These are phyloP conservation scores for Coniferiporia weirii DNA, from an alignment of 1,284 basidiomycete genomes.

Conservation along the genomic window DNA sequence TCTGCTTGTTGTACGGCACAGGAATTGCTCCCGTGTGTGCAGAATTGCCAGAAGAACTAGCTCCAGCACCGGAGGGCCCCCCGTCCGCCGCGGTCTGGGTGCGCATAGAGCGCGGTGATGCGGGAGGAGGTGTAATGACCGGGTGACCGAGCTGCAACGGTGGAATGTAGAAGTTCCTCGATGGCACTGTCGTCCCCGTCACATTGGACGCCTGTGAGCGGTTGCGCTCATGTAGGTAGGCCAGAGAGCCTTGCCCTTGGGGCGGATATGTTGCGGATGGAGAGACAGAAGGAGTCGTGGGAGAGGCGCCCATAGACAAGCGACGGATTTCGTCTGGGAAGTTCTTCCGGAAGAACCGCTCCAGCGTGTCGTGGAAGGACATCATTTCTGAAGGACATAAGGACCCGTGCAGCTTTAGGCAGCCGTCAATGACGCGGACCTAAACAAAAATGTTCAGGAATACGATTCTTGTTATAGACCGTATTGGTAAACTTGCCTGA, in stretches of 20 bases:
- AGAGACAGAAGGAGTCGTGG: conserved; percentile 23
- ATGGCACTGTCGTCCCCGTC: conserved; percentile 28
- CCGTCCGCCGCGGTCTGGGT: conserved; percentile 21
- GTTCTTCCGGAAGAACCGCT: conserved; percentile 85
- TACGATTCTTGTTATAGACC: neutral
- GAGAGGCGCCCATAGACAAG: conserved; percentile 41
- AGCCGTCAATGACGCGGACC: conserved; percentile 78
- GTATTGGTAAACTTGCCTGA: conserved; percentile 48
- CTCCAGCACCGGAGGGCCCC: conserved; percentile 20
- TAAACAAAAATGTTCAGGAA: conserved; percentile 29
- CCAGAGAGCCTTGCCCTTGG: conserved; percentile 38
- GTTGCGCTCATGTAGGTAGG: conserved; percentile 15
- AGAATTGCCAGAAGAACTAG: conserved; percentile 14
- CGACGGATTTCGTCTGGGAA: conserved; percentile 84
- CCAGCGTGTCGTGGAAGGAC: conserved; percentile 87
- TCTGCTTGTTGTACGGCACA: conserved; percentile 46
- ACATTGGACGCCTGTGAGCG: conserved; percentile 23
- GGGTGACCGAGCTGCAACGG: conserved; percentile 34
- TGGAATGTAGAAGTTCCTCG: conserved; percentile 38
- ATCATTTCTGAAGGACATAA: conserved; percentile 85
- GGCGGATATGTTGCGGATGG: conserved; percentile 35
- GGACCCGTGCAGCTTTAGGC: conserved; percentile 77
- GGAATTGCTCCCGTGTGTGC: conserved; percentile 20
- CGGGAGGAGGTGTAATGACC: conserved; percentile 36
- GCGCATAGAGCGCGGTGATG: conserved; percentile 37